Percentiles rank a stretch among this genome's conserved stretches.
Conservation (phyloP, 257 asterid genomes). For the Lantana camara region DNA sequence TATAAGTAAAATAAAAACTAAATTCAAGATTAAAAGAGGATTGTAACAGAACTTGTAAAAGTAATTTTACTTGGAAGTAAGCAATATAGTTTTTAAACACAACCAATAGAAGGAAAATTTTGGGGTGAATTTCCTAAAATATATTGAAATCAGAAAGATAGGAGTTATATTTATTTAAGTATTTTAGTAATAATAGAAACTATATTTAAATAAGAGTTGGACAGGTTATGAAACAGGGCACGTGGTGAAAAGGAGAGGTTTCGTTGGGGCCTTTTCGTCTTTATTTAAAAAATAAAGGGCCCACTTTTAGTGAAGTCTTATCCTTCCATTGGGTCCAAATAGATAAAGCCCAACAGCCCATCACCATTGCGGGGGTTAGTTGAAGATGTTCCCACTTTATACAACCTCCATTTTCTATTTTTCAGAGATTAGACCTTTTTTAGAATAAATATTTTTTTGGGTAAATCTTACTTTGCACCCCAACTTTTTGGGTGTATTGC, state of each 20-base stretch:
- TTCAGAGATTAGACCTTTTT: background rate
- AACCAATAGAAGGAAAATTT: too few species aligned
- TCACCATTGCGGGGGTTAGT: slow-evolving; percentile 33
- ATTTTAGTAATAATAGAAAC: too few species aligned
- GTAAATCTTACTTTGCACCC: too few species aligned
- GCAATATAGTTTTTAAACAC: too few species aligned
- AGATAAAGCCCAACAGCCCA: slow-evolving; percentile 48
- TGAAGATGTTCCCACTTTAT: slow-evolving; percentile 39
- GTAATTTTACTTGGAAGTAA: too few species aligned
- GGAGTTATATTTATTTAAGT: too few species aligned
- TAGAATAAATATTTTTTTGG: too few species aligned
- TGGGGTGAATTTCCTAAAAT: too few species aligned
- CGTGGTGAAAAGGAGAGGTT: slow-evolving; percentile 41
- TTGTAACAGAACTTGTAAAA: too few species aligned
- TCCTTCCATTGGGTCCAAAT: slow-evolving; percentile 33
- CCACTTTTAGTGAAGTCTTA: slow-evolving; percentile 38
- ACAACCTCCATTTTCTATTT: background rate
- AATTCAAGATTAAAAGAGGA: too few species aligned
- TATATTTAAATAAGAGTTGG: background rate
- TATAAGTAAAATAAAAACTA: too few species aligned
- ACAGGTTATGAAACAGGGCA: slow-evolving; percentile 37
- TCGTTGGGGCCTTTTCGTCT: slow-evolving; percentile 48
- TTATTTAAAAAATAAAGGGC: slow-evolving; percentile 26
- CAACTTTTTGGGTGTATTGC: too few species aligned
- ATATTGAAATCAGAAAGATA: background rate